Conservation (phyloP, 768 basidiomycete genomes). For the Grammothele lineata region DNA sequence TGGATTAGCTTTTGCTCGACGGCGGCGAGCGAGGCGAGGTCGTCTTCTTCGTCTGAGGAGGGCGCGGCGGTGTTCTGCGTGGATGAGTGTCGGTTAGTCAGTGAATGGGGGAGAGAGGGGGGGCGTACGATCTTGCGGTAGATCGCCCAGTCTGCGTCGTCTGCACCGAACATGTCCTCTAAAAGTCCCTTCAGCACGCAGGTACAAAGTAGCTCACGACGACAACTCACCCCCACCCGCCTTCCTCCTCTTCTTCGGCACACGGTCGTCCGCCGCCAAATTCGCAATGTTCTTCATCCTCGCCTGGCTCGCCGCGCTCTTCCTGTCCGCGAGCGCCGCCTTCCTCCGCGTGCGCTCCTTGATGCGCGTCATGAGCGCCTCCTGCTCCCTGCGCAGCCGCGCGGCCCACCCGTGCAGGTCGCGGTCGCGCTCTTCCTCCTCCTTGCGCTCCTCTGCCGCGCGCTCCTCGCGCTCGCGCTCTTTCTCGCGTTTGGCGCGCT, state of each 20-base stretch:
- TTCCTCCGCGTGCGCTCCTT: constrained; percentile 76
- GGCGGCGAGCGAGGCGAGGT: constrained; percentile 61
- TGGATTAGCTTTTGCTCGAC: constrained; percentile 80
- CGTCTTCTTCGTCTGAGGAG: constrained; percentile 90
- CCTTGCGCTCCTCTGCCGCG: constrained; percentile 54
- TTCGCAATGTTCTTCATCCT: constrained; percentile 95
- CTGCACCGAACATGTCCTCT: constrained; percentile 93
- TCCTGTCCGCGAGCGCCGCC: constrained; percentile 83
- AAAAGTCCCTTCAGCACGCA: no score
- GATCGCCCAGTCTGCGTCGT: constrained; percentile 96
- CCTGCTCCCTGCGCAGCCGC: constrained; percentile 73
- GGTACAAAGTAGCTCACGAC: no score
- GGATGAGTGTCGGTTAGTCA: not conserved
- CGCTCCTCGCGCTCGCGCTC: constrained; percentile 75
- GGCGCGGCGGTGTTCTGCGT: constrained; percentile 59
- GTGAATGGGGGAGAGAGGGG: not conserved
- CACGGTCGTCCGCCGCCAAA: constrained; percentile 81
- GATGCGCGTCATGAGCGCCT: constrained; percentile 77
- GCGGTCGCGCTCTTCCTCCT: constrained; percentile 70
- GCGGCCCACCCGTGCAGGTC: constrained; percentile 73
- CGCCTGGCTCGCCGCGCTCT: constrained; percentile 92
- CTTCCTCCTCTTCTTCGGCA: constrained; percentile 83
- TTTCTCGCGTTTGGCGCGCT: constrained; percentile 80
- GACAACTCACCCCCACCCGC: constrained; percentile 67
- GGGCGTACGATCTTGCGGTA: constrained; percentile 88